Percentiles rank a stretch among this genome's conserved stretches.
These are phyloP conservation scores for Metschnikowia koreensis DNA, from an alignment of 805 yeast genomes.

Conservation along the genomic window DNA sequence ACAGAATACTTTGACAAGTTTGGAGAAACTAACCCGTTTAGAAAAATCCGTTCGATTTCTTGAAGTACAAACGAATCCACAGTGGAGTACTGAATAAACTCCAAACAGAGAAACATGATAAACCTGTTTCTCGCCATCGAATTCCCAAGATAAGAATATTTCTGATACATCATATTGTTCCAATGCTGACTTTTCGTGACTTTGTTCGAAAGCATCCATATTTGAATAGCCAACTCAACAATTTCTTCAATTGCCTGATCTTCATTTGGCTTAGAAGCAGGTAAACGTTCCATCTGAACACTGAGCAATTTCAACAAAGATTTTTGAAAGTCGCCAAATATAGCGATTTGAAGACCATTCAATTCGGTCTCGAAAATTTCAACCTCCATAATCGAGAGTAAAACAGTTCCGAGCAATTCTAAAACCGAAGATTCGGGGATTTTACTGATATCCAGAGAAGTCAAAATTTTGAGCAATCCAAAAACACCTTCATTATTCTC, in stretches of 20 bases:
- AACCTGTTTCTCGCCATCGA: slow-evolving; percentile 35
- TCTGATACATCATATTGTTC: slow-evolving; percentile 37
- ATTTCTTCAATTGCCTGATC: slow-evolving; percentile 22
- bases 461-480: slow-evolving; percentile 9
- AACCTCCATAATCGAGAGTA: slow-evolving; percentile 11
- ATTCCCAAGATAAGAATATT: slow-evolving; percentile 41
- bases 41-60: slow-evolving; percentile 18
- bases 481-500: slow-evolving; percentile 4
- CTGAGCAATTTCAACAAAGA: slow-evolving; percentile 20
- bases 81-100: slow-evolving; percentile 23
- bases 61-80: slow-evolving; percentile 15
- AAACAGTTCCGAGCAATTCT: slow-evolving; percentile 11
- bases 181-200: slow-evolving; percentile 26
- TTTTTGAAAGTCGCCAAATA: slow-evolving; percentile 16
- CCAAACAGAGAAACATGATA: slow-evolving; percentile 26
- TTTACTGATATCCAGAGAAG: slow-evolving; percentile 2
- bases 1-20: slow-evolving; percentile 27
- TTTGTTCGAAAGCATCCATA: slow-evolving; percentile 30
- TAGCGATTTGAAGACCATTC: slow-evolving; percentile 20
- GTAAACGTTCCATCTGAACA: slow-evolving; percentile 36
- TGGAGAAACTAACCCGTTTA: slow-evolving; percentile 27
- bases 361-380: slow-evolving; percentile 1
- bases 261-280: slow-evolving; percentile 23
- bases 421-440: slow-evolving; percentile 7
- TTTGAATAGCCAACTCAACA: slow-evolving; percentile 28